phyloP scores from a whole-genome alignment of 495 filamentous ascomycete genomes.

The Neurospora hispaniola region DNA sequence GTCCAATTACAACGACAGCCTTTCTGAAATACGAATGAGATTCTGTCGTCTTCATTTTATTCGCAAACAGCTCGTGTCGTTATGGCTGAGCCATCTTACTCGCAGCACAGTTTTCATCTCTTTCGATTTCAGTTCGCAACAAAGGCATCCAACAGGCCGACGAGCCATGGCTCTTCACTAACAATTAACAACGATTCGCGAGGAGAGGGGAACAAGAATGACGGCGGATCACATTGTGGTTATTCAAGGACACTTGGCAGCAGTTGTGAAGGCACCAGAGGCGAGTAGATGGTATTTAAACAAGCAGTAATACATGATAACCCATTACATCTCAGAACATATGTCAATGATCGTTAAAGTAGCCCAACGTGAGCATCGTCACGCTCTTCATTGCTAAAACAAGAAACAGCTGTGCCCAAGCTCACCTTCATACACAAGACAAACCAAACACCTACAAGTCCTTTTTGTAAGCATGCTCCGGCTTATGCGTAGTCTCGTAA shows the following conservation, averaged over 20 bases:
- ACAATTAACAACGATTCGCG: neutral
- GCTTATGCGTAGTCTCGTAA: constrained; percentile 93
- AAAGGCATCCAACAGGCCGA: neutral
- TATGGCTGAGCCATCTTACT: neutral
- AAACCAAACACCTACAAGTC: constrained; percentile 27
- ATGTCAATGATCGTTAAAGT: neutral
- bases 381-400: neutral
- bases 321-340: neutral
- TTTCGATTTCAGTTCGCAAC: neutral
- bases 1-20: neutral
- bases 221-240: neutral
- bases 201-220: neutral
- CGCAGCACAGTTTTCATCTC: neutral
- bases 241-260: neutral
- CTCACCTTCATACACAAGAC: neutral
- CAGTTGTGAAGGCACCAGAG: neutral
- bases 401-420: neutral
- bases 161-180: neutral
- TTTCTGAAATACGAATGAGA: neutral
- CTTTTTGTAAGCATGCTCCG: constrained; percentile 51
- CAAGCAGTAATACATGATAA: neutral
- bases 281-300: neutral
- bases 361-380: neutral
- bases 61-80: neutral
- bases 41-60: neutral